phyloP scores from a whole-genome alignment of 1,139 yeast species.

The Yamadazyma oceani region DNA sequence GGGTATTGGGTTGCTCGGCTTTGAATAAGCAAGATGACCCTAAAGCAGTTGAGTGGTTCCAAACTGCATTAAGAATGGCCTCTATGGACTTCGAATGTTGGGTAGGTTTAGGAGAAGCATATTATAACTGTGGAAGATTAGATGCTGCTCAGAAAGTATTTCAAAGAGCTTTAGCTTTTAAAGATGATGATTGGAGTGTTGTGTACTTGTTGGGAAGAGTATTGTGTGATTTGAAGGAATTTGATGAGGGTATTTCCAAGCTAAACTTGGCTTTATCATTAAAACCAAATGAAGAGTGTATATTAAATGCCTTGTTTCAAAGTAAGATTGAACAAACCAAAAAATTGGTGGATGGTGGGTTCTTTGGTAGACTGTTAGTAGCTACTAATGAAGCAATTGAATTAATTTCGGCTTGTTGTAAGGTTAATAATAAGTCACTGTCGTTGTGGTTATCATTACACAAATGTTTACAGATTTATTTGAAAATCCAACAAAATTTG shows the following conservation, averaged over 20 bases:
- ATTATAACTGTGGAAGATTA: slow-evolving; percentile 76
- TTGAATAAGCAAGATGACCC: slow-evolving; percentile 72
- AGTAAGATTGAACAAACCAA: slow-evolving; percentile 56
- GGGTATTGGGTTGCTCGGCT: slow-evolving; percentile 79
- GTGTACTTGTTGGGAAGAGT: slow-evolving; percentile 68
- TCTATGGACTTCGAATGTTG: slow-evolving; percentile 75
- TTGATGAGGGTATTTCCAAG: slow-evolving; percentile 32
- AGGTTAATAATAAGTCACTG: slow-evolving; percentile 37
- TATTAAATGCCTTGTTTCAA: slow-evolving; percentile 58
- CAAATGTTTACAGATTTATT: slow-evolving; percentile 48
- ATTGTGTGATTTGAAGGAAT: slow-evolving; percentile 44
- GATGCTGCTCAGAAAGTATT: slow-evolving; percentile 89
- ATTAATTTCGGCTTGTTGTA: slow-evolving; percentile 43
- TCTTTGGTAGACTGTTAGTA: slow-evolving; percentile 56
- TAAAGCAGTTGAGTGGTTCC: slow-evolving; percentile 86
- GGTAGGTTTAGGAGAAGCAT: slow-evolving; percentile 95
- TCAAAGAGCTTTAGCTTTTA: slow-evolving; percentile 56
- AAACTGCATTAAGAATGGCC: slow-evolving; percentile 72
- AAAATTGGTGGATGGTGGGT: slow-evolving; percentile 58
- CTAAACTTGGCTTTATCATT: slow-evolving; percentile 38
- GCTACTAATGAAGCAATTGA: slow-evolving; percentile 47
- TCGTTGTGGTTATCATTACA: slow-evolving; percentile 57
- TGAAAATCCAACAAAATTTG: slow-evolving; percentile 44
- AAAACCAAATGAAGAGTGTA: slow-evolving; percentile 55
- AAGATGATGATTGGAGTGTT: slow-evolving; percentile 52